Conservation (phyloP, 495 filamentous ascomycete genomes). For the Filosporella fistucella region DNA sequence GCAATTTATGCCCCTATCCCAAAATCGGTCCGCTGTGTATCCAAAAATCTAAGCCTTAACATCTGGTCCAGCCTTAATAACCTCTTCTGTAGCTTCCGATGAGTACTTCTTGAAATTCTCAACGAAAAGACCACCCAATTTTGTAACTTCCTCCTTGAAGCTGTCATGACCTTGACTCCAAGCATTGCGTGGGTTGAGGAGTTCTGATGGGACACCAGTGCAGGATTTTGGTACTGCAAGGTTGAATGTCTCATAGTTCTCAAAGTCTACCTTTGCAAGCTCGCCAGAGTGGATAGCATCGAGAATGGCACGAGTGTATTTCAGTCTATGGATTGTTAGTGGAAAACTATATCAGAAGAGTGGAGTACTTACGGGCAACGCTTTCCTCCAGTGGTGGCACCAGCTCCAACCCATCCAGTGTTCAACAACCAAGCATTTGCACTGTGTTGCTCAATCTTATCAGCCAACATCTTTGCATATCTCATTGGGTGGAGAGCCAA, state of each 20-base stretch:
- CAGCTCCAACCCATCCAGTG: constrained; percentile 98
- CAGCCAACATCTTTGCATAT: constrained; percentile 95
- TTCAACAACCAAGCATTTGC: constrained; percentile 98
- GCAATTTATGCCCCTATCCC: neutral
- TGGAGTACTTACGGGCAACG: constrained; percentile 65
- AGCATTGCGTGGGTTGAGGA: constrained; percentile 89
- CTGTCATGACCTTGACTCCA: constrained; percentile 76
- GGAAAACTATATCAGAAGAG: neutral
- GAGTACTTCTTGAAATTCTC: constrained; percentile 98
- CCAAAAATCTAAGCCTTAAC: constrained; percentile 18
- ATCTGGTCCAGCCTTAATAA: constrained; percentile 61
- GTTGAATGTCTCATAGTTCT: constrained; percentile 96
- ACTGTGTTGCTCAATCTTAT: constrained; percentile 93
- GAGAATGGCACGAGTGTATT: constrained; percentile 98
- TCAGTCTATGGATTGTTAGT: constrained; percentile 44
- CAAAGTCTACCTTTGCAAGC: constrained; percentile 85
- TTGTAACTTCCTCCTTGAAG: constrained; percentile 83
- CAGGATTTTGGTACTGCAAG: constrained; percentile 85
- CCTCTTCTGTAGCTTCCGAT: constrained; percentile 80
- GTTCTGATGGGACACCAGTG: constrained; percentile 78
- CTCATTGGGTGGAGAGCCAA: constrained; percentile 98
- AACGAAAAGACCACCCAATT: constrained; percentile 80
- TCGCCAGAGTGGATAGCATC: constrained; percentile 97
- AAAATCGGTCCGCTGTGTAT: neutral
- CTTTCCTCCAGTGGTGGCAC: constrained; percentile 91